Base-by-base conservation (phyloP, 305 asterid genomes). In the Euphrasia arctica region DNA sequence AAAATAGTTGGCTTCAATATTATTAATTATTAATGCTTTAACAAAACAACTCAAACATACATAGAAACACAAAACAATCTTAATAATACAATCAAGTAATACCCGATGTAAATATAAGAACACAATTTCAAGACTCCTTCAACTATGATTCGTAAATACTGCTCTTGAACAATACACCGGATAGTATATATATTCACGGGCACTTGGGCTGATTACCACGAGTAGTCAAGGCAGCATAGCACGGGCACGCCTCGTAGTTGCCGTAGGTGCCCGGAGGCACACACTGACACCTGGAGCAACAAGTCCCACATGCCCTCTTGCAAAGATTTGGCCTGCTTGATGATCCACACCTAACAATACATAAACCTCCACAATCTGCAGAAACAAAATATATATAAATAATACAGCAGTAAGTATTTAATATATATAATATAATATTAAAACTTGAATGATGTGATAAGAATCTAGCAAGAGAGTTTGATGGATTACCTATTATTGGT, bases 211-310 rank as follows among this genome's bases (percentile, higher is more conserved):
- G 75, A 74, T 80, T 77, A 49, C 65, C 72, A 1, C 32, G 87
- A 36, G 97, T 90, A 27, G 90, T 86, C 80, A 88, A 9, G 14
- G 65, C 72, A 29, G 89, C 87, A 62, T 90, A 90, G 80, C 97
- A 88, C 6, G 83, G 78, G 68, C 97, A 91, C 2, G 72, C 62
- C 2, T 76, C 71, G 9, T 79, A 65, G 83, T 91, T 86, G 64
- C 97, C 97, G 2, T 72, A 81, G 66, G 96, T 88, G 63, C 96
- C 97, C 5, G 89, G 82, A 0, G 96, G 97, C 52, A 90, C 96
- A 63, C 97, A 90, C 56, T 70, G 81, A 79, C 97, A 90, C 71
- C 93, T 70, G 1, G 68, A 66, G 55, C 97, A 90, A 64, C 97
- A 90, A 9, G 97, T 90, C 48, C 95, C 95, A 14, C 97, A 90